A percentile compares a stretch with the other conserved stretches of the same genome.
phyloP scores from a whole-genome alignment of 2,329 filamentous ascomycete species.

The Colletotrichum destructivum region DNA sequence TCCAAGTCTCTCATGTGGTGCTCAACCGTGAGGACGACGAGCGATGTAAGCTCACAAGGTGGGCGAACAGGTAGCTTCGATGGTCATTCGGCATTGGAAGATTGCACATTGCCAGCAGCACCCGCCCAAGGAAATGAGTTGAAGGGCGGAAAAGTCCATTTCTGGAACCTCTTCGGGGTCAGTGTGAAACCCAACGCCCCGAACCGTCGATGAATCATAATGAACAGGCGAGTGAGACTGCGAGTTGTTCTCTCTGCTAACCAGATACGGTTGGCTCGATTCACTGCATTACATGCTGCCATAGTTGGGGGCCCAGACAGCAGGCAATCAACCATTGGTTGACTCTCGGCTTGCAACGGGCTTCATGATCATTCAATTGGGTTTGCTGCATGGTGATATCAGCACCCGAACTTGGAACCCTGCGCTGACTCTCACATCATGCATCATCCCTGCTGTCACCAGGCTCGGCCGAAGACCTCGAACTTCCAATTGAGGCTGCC shows the following conservation, averaged over 20 bases:
- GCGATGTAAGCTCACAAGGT: background rate
- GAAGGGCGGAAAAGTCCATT: background rate
- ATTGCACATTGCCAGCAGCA: too few species aligned
- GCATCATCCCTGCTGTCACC: background rate
- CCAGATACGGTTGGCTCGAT: background rate
- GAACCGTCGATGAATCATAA: background rate
- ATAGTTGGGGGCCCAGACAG: background rate
- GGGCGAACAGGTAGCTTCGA: background rate
- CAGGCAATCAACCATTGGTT: background rate
- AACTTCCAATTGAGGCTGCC: background rate
- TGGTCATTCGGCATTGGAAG: background rate
- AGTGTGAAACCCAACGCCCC: background rate
- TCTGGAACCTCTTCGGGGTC: background rate
- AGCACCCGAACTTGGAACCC: constrained; percentile 11
- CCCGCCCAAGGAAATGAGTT: background rate
- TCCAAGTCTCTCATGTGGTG: background rate
- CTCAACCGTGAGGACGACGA: background rate
- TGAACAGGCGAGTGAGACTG: background rate
- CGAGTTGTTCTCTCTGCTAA: background rate
- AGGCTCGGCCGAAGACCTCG: background rate
- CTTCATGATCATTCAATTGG: constrained; percentile 1
- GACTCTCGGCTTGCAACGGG: constrained; percentile 6
- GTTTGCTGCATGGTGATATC: constrained; percentile 11
- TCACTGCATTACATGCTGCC: background rate
- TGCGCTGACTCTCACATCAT: constrained; percentile 11